phyloP scores from a whole-genome alignment of 2,329 filamentous ascomycete genomes.

The Aspergillus fijiensis region DNA sequence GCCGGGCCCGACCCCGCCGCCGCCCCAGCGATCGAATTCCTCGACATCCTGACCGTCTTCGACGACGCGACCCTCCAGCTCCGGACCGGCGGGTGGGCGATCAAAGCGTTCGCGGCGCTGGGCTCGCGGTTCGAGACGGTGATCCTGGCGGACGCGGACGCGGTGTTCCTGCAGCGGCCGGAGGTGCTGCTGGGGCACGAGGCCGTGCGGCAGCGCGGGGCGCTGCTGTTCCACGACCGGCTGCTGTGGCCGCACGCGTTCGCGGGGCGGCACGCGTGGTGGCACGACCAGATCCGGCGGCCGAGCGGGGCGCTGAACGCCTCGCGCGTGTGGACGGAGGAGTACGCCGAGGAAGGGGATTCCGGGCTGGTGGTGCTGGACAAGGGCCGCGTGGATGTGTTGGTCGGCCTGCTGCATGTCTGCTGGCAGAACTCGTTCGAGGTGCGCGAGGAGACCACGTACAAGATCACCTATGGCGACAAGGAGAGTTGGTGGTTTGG shows the following conservation, averaged over 20 bases:
- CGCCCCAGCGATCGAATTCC: constrained; percentile 4
- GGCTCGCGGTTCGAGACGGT: constrained; percentile 8
- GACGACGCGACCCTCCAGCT: constrained; percentile 6
- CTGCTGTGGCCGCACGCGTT: constrained; percentile 4
- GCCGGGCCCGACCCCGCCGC: neutral
- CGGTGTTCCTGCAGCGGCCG: constrained; percentile 8
- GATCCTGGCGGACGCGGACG: constrained; percentile 9
- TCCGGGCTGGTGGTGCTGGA: constrained; percentile 9
- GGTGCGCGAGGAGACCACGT: constrained; percentile 8
- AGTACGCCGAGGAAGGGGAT: constrained; percentile 13
- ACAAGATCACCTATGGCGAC: constrained; percentile 8
- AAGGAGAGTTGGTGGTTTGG: constrained; percentile 16
- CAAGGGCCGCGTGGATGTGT: constrained; percentile 1
- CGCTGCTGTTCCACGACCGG: constrained; percentile 9
- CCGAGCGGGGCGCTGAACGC: neutral
- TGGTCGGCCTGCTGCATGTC: constrained; percentile 5
- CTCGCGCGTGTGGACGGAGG: constrained; percentile 9
- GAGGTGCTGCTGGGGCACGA: constrained; percentile 9
- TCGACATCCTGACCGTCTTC: constrained; percentile 10
- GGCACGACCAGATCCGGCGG: constrained; percentile 3
- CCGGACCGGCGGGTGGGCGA: constrained; percentile 8
- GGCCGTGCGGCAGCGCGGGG: neutral
- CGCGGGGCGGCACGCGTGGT: constrained; percentile 2
- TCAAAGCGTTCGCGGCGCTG: constrained; percentile 12
- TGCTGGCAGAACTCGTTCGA: constrained; percentile 14